Evolutionary conservation across 805 yeast species (phyloP), one percentile per base, ranked within the genome.

Genomic region (Ogataea minuta): DNA sequence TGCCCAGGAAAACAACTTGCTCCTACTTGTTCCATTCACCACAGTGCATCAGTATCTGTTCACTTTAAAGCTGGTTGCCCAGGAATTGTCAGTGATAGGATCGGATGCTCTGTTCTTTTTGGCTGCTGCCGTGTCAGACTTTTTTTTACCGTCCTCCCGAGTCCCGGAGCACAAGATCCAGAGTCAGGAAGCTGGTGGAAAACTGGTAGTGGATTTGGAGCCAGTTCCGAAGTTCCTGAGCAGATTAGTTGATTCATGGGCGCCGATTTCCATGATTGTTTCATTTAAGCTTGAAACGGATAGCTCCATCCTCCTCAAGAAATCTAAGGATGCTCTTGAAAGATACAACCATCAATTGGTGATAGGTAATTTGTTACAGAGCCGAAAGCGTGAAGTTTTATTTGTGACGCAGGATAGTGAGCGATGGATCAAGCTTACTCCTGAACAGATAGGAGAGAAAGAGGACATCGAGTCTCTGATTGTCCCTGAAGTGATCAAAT

Each of bases 91-190:
- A 37, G 63, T 65, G 3, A 59, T 76, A 27, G 84, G 79, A 3
- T 61, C 72, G 4, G 67, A 66, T 39, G 86, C 89, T 0, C 59
- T 93, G 28, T 87, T 91, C 58, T 93, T 83, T 58, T 70, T 93
- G 37, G 99, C 99, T 0, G 98, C 99, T 7, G 99, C 99, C 0
- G 99, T 93, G 0, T 86, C 96, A 6, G 99, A 93, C 60, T 93
- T 93, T 63, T 93, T 90, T 65, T 71, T 93, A 28, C 99, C 99
- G 2, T 76, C 76, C 29, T 80, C 90, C 1, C 73, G 86, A 48
- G 70, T 89, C 53, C 95, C 97, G 2, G 89, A 88, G 53, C 99
- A 93, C 65, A 93, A 93, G 64, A 93, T 93, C 46, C 99, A 93
- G 63, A 82, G 95, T 4, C 81, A 79, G 43, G 79, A 76, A 16